Evolutionary conservation across 2,329 filamentous ascomycete species (phyloP), one percentile per base, ranked within the genome.

Genomic region (Trichoderma atroviride): DNA sequence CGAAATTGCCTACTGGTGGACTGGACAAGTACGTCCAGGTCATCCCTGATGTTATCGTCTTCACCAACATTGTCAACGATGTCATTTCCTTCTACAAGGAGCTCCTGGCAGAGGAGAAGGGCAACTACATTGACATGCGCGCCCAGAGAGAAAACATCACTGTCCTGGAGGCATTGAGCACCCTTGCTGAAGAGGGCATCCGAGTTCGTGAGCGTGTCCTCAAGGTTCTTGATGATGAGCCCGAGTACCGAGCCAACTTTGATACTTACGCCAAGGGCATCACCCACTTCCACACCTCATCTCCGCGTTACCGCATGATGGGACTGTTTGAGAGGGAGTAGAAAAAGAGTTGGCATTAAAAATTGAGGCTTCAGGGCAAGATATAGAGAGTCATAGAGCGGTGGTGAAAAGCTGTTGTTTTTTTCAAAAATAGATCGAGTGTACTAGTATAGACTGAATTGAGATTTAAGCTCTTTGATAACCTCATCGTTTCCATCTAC

Each of bases 61-160:
- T 57, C n/a, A 57, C 53, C 53, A 57, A 57, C 31, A 57, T 57
- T 6, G 53, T 57, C 53, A 57, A 57, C 53, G 53, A 57, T n/a
- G 53, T 57, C 3, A 57, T 57, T 2, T 57, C 53, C 11, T 57
- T 57, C 16, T 57, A 57, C 29, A 57, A 57, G n/a, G 53, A 57
- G 53, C 53, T 57, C 29, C 29, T 57, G 24, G 53, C 53, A 3
- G 53, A 29, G 3, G 53, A 57, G 29, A 57, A 31, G 14, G 53
- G 53, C 29, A 57, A 57, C 29, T 57, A 57, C 53, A 57, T 57
- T 35, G 53, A 57, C 11, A 57, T 57, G 53, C 53, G 53, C 53
- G 53, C 53, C 6, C 53, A 57, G 14, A 57, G 53, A 33, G 53
- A 57, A 6, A 19, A 33, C 5, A n/a, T 57, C 14, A 57, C 53